Evolutionary conservation across 352 stramenopile species (phyloP).

Genomic region (Phytophthora pluvialis): DNA sequence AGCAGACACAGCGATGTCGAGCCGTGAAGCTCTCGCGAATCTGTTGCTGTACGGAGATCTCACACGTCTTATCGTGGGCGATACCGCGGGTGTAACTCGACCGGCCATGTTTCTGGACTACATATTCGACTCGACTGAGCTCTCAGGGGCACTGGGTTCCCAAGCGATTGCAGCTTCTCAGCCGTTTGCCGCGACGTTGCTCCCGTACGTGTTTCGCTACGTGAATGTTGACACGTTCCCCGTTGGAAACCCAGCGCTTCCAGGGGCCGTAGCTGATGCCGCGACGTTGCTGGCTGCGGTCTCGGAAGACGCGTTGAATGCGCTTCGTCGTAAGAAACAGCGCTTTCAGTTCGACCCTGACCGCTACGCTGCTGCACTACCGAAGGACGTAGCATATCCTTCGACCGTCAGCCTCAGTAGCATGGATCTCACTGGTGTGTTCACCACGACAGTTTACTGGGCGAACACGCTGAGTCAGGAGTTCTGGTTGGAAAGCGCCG

Average conservation of each 20-base stretch:
- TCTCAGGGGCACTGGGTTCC: slow-evolving; percentile 14
- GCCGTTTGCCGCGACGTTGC: slow-evolving; percentile 36
- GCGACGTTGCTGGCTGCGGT: slow-evolving; percentile 36
- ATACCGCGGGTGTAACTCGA: slow-evolving; percentile 9
- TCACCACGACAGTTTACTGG: slow-evolving; percentile 58
- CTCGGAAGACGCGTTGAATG: slow-evolving; percentile 39
- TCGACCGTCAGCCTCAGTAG: slow-evolving; percentile 22
- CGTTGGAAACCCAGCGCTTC: slow-evolving; percentile 42
- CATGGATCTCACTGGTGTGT: slow-evolving; percentile 23
- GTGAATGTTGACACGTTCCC: slow-evolving; percentile 52
- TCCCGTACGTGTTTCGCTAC: slow-evolving; percentile 56
- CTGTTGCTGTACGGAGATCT: slow-evolving; percentile 56
- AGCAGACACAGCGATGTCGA: slow-evolving; percentile 21
- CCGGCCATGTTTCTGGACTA: slow-evolving; percentile 60
- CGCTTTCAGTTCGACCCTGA: slow-evolving; percentile 47
- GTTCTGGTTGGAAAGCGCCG: slow-evolving; percentile 65
- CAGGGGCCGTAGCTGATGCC: slow-evolving; percentile 19
- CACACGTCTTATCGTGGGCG: slow-evolving; percentile 23
- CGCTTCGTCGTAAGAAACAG: slow-evolving; percentile 47
- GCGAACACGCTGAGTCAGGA: slow-evolving; percentile 42
- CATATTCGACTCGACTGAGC: slow-evolving; percentile 26
- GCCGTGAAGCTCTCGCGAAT: slow-evolving; percentile 45
- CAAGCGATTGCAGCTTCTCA: slow-evolving; percentile 21
- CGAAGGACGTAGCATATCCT: slow-evolving; percentile 34
- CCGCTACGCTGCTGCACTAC: slow-evolving; percentile 26